Base-by-base conservation (phyloP, 1,284 basidiomycete genomes). In the Coriolopsis trogii region DNA sequence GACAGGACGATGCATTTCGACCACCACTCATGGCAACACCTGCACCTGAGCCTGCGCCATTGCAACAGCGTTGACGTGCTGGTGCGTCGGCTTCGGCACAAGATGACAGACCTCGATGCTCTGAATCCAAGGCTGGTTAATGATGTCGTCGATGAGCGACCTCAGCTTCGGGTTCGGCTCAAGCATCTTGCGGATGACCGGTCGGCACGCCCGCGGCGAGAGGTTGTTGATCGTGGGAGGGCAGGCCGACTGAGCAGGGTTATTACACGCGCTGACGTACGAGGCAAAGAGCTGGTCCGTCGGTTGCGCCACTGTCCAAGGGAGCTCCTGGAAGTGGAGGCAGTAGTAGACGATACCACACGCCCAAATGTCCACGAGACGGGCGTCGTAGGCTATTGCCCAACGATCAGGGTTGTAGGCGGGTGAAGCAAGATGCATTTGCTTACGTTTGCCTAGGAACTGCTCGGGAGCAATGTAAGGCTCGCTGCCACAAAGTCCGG, bases 381-480 rank as follows among this genome's bases (percentile, higher is more conserved):
- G 87, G 2, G 96, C 97, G 65, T 99, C 96, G 70, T 99, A 99
- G 66, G 96, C 96, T 95, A 70, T 37, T 43, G 49, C 51, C 54
- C 52, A 49, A 41, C 41, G 55, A 51, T 57, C 34, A 62, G 57
- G 48, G 39, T 63, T 66, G 54, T 67, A 70, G 67, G 49, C 51
- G 57, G 59, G 58, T 51, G 55, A 56, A 64, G 63, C 60, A 62
- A 61, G 51, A 58, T n/a, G 46, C 58, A 46, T 50, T 46, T 64
- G 78, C 91, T 85, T 78, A 95, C 93, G 93, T 84, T 97, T 96
- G 67, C 88, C 87, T 62, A 95, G 78, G 67, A 98, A 99, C 72
- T 98, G 92, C 70, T 99, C 96, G 23, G 96, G 96, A 13, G 96
- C 96, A 64, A 99, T 98, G 72, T 99, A 99, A 0, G 96, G 96